Percentiles rank a stretch among this genome's conserved stretches.
phyloP scores from a whole-genome alignment of 371 early-diverging fungal species.

The Nematocida ausubeli region DNA sequence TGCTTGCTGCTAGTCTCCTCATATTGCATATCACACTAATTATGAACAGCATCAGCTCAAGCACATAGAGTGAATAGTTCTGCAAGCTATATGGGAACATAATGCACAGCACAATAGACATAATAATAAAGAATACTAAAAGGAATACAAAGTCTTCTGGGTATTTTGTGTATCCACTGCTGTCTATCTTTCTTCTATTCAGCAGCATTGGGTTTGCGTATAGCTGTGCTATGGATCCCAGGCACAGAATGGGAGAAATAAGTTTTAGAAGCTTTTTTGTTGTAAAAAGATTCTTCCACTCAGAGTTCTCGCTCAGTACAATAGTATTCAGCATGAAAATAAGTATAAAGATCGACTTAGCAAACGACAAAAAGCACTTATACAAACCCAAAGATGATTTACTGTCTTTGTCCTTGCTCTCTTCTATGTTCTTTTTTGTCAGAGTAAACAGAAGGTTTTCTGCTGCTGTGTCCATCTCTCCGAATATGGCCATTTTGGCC shows the following conservation, averaged over 20 bases:
- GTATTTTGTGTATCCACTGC: not conserved
- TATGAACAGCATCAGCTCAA: not conserved
- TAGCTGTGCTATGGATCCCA: not conserved
- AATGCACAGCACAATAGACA: not conserved
- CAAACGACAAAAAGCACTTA: not conserved
- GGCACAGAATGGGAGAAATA: not conserved
- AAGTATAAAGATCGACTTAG: not conserved
- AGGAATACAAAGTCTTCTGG: not conserved
- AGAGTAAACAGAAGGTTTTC: not conserved
- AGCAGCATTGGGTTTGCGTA: not conserved
- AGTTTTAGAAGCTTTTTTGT: not conserved
- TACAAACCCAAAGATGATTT: not conserved
- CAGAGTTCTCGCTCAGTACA: no score
- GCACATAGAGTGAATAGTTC: not conserved
- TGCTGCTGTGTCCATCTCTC: not conserved
- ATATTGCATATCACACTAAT: not conserved
- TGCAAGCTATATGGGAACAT: not conserved
- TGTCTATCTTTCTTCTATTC: not conserved
- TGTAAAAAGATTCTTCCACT: not conserved
- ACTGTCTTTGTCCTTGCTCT: not conserved
- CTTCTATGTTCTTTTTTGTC: not conserved
- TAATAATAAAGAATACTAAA: not conserved
- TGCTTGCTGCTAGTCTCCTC: not conserved
- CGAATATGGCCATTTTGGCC: not conserved
- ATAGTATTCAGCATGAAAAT: not conserved